Evolutionary conservation across 331 rosid species (phyloP).

Genomic region (Spiraea crenata): DNA sequence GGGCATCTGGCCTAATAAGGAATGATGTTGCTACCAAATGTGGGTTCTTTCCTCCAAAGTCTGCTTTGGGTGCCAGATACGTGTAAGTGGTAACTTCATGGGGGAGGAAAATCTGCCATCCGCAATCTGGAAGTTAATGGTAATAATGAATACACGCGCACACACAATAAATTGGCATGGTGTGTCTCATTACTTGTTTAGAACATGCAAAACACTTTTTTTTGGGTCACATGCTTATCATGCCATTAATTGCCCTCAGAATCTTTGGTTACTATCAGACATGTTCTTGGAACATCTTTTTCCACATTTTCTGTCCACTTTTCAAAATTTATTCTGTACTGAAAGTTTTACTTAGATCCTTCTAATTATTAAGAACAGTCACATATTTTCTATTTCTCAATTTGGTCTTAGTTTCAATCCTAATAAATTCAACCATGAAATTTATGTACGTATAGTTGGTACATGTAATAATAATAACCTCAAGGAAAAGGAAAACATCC

Average conservation of each 20-base stretch:
- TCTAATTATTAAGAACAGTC: neutral
- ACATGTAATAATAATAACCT: neutral
- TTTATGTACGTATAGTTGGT: neutral
- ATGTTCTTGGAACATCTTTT: neutral
- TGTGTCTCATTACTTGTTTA: neutral
- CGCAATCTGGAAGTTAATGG: neutral
- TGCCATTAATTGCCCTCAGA: neutral
- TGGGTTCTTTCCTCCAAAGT: neutral
- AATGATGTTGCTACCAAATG: neutral
- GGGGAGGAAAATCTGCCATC: neutral
- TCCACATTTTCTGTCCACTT: neutral
- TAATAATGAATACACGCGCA: neutral
- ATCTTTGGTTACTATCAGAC: neutral
- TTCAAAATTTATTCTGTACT: neutral
- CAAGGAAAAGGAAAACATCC: neutral
- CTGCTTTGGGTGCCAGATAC: neutral
- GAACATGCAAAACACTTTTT: neutral
- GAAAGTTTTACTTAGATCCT: neutral
- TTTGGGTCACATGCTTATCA: neutral
- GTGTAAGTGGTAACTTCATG: neutral
- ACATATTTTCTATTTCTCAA: neutral
- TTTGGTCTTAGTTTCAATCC: neutral
- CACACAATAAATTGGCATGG: neutral
- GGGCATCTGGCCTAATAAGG: neutral
- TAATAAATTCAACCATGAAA: neutral